A percentile compares a stretch with the other conserved stretches of the same genome.
phyloP scores from a whole-genome alignment of 2,329 filamentous ascomycete genomes.

The Talaromyces rugulosus region DNA sequence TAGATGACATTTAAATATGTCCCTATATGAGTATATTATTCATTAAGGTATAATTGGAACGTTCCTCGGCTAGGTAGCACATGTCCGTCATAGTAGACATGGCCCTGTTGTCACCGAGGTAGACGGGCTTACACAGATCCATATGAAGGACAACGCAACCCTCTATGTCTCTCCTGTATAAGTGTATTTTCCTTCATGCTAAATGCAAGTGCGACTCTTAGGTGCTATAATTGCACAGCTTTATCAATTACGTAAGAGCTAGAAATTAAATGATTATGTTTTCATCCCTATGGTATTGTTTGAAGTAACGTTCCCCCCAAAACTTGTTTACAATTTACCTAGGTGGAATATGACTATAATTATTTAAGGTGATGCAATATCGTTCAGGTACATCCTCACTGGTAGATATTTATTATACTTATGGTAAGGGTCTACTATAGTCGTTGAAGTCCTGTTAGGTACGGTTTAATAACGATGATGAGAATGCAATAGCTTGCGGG shows the following conservation, averaged over 20 bases:
- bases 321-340: too few species aligned
- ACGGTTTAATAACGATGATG: too few species aligned
- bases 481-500: neutral
- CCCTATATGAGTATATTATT: neutral
- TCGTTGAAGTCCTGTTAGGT: neutral
- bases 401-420: neutral
- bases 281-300: too few species aligned
- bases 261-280: neutral
- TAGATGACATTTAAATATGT: too few species aligned
- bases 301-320: too few species aligned
- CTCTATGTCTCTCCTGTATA: neutral
- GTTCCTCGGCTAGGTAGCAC: neutral
- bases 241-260: neutral
- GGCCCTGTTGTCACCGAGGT: neutral
- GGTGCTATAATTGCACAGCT: too few species aligned
- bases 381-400: neutral
- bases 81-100: neutral
- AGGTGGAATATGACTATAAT: neutral
- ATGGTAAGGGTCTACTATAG: neutral
- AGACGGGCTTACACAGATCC: neutral
- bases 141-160: neutral
- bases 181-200: neutral
- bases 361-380: neutral
- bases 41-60: neutral
- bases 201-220: too few species aligned